Base-by-base conservation (phyloP, 2,329 filamentous ascomycete genomes). In the Lasiodiplodia citricola region DNA sequence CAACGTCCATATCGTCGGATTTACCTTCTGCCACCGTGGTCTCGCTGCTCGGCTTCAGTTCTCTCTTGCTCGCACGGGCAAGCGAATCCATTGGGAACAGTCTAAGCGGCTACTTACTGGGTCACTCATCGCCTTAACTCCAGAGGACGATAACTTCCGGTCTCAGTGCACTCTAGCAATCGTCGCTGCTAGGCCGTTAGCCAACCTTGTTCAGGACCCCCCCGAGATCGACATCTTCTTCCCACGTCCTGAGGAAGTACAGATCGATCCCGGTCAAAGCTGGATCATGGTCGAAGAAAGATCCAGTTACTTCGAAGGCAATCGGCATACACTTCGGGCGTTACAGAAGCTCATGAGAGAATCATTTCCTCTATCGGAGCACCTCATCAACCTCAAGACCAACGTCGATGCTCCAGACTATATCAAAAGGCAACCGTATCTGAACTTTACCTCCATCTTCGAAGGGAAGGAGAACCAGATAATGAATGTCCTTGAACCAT, bases 231-330 rank as follows among this genome's bases (percentile, higher is more conserved):
- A 97, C 72, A 82, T 97, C 0, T 90, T 91, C 74, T 94, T 93
- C 81, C 86, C 87, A 0, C 79, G 85, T 8, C 74, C 83, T 0
- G 81, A 87, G 2, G 87, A 94, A 28, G 82, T 89, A 0, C 83
- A 87, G 23, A 83, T 96, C 60, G 91, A 97, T 73, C 89, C 93
- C 0, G 85, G 86, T 18, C 78, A 86, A 41, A 88, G 91, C 73
- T 90, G 90, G 77, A 79, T 94, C 13, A 97, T 97, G 92, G 81
- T 97, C 0, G 93, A 97, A 75, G 86, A 91, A 1, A 86, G 90
- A 3, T 79, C 80, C 0, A 90, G 91, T 0, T 97, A 94, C 75
- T 97, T 88, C 71, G 94, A 97, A 77, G 88, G 92, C 0, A 85
- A 88, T 47, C 86, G 92, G 0, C 88, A 97, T 75, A 90, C 90